These are phyloP conservation scores for Sequoiadendron giganteum DNA, from an alignment of 75 land plant species.

Conservation along the genomic window DNA sequence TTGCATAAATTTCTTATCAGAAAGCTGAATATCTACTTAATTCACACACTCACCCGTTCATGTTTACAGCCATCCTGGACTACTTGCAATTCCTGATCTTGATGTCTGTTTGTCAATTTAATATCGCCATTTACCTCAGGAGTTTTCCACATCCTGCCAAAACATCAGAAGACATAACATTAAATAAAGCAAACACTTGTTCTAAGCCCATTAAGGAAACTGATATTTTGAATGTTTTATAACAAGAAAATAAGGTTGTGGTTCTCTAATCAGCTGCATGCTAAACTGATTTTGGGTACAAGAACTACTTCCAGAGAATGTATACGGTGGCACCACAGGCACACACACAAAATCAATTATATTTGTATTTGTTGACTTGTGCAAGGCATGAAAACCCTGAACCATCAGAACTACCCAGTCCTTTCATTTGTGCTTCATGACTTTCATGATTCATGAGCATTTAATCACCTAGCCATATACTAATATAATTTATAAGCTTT, in stretches of 20 bases:
- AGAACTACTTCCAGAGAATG: background rate
- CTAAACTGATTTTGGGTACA: background rate
- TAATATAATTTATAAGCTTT: background rate
- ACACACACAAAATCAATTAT: background rate
- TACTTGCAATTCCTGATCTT: conserved; percentile 12
- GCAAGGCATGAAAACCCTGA: background rate
- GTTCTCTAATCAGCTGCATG: background rate
- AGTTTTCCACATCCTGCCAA: conserved; percentile 16
- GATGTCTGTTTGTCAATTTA: background rate
- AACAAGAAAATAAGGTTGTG: background rate
- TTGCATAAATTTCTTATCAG: background rate
- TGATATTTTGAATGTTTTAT: background rate
- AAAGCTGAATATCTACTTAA: background rate
- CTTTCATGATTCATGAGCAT: background rate
- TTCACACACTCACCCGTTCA: background rate
- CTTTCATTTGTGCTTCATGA: background rate
- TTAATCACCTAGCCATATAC: background rate
- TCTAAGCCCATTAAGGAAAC: background rate
- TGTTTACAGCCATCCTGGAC: conserved; percentile 15
- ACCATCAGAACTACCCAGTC: background rate
- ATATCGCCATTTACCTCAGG: background rate
- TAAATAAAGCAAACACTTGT: background rate
- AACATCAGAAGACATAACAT: background rate
- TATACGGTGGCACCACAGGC: no score
- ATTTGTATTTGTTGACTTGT: background rate